A percentile compares a stretch with the other conserved stretches of the same genome.
Evolutionary conservation across 2,329 filamentous ascomycete genomes (phyloP).

Genomic region (Stachybotrys chlorohalonatus): DNA sequence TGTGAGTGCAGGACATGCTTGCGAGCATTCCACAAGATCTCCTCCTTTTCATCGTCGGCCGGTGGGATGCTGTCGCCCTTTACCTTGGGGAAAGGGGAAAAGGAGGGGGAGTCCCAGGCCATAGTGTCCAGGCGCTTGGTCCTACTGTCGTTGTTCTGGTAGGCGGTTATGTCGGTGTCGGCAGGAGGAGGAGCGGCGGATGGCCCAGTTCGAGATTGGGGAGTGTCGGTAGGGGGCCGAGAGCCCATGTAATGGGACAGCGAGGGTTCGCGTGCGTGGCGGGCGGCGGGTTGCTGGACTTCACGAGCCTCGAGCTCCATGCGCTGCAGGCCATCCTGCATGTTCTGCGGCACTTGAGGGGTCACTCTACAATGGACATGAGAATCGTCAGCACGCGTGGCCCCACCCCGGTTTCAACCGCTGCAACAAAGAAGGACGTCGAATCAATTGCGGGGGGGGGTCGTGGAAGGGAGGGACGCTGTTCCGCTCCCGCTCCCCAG

Average conservation of each 20-base stretch:
- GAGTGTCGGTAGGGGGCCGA: conserved; percentile 6
- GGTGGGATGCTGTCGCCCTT: conserved; percentile 83
- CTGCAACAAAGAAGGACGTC: neutral
- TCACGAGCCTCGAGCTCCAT: conserved; percentile 69
- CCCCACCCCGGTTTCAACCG: conserved; percentile 15
- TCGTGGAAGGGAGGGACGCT: neutral
- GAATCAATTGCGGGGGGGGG: neutral
- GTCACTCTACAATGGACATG: conserved; percentile 58
- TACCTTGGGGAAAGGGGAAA: conserved; percentile 87
- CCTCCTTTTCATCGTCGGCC: conserved; percentile 89
- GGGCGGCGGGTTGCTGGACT: conserved; percentile 15
- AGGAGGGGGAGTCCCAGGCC: conserved; percentile 58
- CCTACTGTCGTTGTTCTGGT: conserved; percentile 27
- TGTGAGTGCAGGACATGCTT: conserved; percentile 82
- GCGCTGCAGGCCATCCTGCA: conserved; percentile 87
- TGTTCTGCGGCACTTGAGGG: conserved; percentile 92
- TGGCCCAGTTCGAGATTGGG: conserved; percentile 6
- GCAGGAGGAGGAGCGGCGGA: conserved; percentile 19
- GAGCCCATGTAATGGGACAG: conserved; percentile 29
- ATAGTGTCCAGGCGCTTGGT: conserved; percentile 28
- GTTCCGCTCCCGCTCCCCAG: neutral
- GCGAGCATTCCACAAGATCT: conserved; percentile 76
- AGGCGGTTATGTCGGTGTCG: conserved; percentile 27
- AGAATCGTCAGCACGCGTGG: conserved; percentile 22
- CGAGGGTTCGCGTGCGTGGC: conserved; percentile 34